These are phyloP conservation scores for Magnaporthales sp. DNA, from an alignment of 2,329 filamentous ascomycete species.

Conservation along the genomic window DNA sequence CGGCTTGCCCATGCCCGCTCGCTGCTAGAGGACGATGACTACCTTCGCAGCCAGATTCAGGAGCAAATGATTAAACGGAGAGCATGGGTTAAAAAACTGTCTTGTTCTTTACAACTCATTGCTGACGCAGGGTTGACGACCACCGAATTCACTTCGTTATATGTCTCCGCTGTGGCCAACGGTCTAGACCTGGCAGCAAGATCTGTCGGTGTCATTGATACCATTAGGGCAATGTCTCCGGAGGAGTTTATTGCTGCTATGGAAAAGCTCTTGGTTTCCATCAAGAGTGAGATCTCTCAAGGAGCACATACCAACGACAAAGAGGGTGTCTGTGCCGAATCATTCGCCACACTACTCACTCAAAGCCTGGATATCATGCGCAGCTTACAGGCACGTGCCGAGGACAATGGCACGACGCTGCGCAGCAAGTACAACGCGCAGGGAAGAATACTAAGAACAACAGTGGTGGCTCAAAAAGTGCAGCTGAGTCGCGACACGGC, in stretches of 20 bases:
- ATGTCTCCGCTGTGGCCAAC: conserved; percentile 50
- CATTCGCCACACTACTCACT: conserved; percentile 24
- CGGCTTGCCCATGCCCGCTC: conserved; percentile 34
- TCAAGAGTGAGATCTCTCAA: conserved; percentile 15
- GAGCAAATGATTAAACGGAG: conserved; percentile 11
- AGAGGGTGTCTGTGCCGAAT: neutral
- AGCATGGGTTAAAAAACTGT: conserved; percentile 28
- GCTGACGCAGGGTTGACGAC: conserved; percentile 26
- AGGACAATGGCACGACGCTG: conserved; percentile 40
- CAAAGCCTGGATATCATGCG: conserved; percentile 37
- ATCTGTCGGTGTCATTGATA: conserved; percentile 41
- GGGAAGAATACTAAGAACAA: conserved; percentile 62
- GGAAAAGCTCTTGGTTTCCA: conserved; percentile 23
- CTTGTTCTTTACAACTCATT: conserved; percentile 40
- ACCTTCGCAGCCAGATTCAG: conserved; percentile 36
- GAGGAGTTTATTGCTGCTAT: conserved; percentile 22
- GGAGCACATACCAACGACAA: neutral
- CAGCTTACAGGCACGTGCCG: conserved; percentile 33
- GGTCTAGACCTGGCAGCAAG: conserved; percentile 38
- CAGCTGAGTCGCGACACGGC: conserved; percentile 70
- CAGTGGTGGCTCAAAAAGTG: conserved; percentile 73
- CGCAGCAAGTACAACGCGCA: conserved; percentile 69
- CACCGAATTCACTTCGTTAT: conserved; percentile 43
- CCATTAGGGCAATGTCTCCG: conserved; percentile 52
- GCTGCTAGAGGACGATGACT: conserved; percentile 51